A percentile compares a stretch with the other conserved stretches of the same genome.
Evolutionary conservation across 768 basidiomycete genomes (phyloP).

Genomic region (Rhodotorula kratochvilovae): DNA sequence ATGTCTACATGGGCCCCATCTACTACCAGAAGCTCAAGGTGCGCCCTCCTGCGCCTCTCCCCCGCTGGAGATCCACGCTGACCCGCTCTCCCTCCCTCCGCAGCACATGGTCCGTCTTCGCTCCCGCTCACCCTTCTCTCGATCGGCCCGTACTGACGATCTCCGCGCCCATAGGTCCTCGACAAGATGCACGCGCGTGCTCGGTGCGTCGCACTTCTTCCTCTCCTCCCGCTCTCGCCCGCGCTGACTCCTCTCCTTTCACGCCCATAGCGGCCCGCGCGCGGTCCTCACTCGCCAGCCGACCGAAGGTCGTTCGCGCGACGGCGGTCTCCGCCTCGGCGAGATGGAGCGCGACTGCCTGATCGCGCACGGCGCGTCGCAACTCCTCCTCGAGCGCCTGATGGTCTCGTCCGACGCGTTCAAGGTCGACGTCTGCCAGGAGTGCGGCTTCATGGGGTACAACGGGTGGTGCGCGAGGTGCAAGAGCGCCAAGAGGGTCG

Average conservation of each 20-base stretch:
- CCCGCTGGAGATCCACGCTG: constrained; percentile 29
- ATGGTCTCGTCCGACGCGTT: constrained; percentile 99
- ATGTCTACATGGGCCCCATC: constrained; percentile 90
- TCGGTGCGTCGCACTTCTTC: constrained; percentile 55
- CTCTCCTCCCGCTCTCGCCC: constrained; percentile 16
- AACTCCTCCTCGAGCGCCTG: constrained; percentile 87
- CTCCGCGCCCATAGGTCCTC: constrained; percentile 54
- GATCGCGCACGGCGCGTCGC: constrained; percentile 88
- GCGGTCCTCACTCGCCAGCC: constrained; percentile 95
- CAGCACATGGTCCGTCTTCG: constrained; percentile 57
- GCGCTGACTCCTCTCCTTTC: constrained; percentile 42
- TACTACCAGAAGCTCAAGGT: constrained; percentile 70
- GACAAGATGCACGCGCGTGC: constrained; percentile 99
- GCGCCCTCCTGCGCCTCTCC: constrained; percentile 1
- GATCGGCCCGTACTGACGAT: neutral
- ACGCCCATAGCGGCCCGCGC: constrained; percentile 62
- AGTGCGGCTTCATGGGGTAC: constrained; percentile 81
- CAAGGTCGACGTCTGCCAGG: constrained; percentile 89
- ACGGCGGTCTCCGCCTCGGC: constrained; percentile 91
- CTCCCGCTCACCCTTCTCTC: neutral
- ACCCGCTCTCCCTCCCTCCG: constrained; percentile 46
- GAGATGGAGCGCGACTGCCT: constrained; percentile 98
- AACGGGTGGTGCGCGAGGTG: constrained; percentile 53
- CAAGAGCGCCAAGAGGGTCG: constrained; percentile 94
- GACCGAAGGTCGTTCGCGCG: constrained; percentile 94